Evolutionary conservation across 2,329 filamentous ascomycete species (phyloP), one percentile per base, ranked within the genome.

Genomic region (Penicillium paneum): DNA sequence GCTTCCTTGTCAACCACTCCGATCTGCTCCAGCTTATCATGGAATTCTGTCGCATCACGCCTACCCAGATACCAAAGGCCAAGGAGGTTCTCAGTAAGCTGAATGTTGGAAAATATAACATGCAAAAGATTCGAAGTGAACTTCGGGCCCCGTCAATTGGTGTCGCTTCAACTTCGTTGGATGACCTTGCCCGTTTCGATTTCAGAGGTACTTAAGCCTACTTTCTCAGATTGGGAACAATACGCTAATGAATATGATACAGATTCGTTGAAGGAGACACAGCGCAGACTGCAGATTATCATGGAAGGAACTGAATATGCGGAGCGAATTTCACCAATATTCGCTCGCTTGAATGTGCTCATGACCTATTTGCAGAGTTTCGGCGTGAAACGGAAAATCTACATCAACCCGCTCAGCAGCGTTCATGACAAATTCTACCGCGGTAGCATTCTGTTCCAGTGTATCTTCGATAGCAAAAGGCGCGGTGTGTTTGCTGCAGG

Each of bases 381-480:
- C 57, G 85, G 85, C 0, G 81, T 97, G 1, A 81, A 81, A 51
- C 86, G 85, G 45, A 94, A 92, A 67, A 79, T 96, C 28, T 95
- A 92, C 65, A 80, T 97, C 62, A 90, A 86, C 60, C 92, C 93
- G 0, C 79, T 99, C 7, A 89, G 87, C 67, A 95, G 90, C 71
- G 83, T 95, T 66, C 96, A 96, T 67, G 92, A 97, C 68, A 89
- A 87, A 53, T 97, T 97, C 69, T 99, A 94, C 71, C 79, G 83
- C 17, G 88, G 89, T 1, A 92, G 92, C 8, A 79, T 97, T 28
- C 78, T 97, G 40, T 97, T 99, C 69, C 90, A 95, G 57, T 97
- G 91, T 66, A 76, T 97, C 2, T 91, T 92, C 60, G 93, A 97
- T 69, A 95, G 91, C 69, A 83, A 87, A 57, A 86, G 83, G 56